Evolutionary conservation across 1,139 yeast species (phyloP), one percentile per base, ranked within the genome.

Genomic region (Pichia sp.): DNA sequence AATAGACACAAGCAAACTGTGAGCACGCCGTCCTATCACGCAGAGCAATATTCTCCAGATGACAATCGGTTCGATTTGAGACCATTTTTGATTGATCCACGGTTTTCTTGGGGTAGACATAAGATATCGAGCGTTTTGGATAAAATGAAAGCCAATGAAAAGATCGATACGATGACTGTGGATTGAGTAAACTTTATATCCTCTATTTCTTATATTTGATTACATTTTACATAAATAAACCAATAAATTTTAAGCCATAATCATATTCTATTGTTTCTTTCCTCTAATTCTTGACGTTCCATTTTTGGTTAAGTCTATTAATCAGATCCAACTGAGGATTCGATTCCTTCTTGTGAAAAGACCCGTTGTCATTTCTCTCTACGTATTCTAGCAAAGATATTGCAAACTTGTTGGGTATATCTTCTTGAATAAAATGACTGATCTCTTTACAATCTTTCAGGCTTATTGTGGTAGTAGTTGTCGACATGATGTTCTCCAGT

Each of bases 1-100:
- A 93, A 93, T 71, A 83, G 99, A 65, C 99, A 93, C 72, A 93
- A 93, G 72, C 95, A 90, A 85, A 93, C 99, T 0, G 92, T 95
- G 17, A 78, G 92, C 71, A 93, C 99, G 0, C 99, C 99, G 14
- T 82, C 96, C 29, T 95, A 93, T 67, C 99, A 93, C 65, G 99
- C 99, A 0, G 99, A 93, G 68, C 95, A 89, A 66, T 93, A 95
- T 68, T 90, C 97, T 1, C 98, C 99, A 1, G 99, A 93, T 71
- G 99, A 93, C 69, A 93, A 93, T 70, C 80, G 99, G 64, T 93
- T 87, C 69, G 99, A 93, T 69, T 76, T 95, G 66, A 79, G 99
- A 61, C 99, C 99, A 20, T 91, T 93, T 69, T 77, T 93, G 69
- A 89, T 93, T 57, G 83, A 88, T 63, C 97, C 98, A n/a, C 74